Evolutionary conservation across 768 basidiomycete species (phyloP).

Genomic region (Coprinopsis sp.): DNA sequence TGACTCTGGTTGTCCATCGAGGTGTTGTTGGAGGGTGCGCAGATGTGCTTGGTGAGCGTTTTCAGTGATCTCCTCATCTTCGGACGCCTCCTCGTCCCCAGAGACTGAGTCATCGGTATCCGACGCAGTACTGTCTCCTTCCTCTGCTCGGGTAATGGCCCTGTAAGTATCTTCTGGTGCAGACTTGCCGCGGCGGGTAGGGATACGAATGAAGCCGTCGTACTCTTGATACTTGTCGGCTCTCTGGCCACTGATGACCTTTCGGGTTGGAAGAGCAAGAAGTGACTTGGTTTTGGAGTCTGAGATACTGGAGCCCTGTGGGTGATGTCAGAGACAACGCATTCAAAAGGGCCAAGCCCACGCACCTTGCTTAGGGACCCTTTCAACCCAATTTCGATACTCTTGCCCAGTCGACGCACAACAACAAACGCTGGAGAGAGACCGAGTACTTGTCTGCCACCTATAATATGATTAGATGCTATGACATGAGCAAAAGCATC

Average conservation of each 20-base stretch:
- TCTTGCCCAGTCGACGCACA: constrained; percentile 40
- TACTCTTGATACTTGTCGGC: constrained; percentile 51
- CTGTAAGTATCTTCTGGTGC: constrained; percentile 42
- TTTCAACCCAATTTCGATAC: constrained; percentile 52
- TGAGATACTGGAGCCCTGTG: constrained; percentile 47
- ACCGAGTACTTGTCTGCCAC: constrained; percentile 61
- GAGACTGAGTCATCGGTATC: constrained; percentile 34
- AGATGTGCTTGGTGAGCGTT: constrained; percentile 57
- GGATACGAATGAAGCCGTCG: constrained; percentile 63
- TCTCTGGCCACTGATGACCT: constrained; percentile 35
- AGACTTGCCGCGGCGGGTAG: constrained; percentile 32
- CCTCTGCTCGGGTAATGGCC: constrained; percentile 35
- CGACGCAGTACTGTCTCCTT: constrained; percentile 18
- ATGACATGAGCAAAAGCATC: constrained; percentile 10
- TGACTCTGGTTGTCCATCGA: constrained; percentile 48
- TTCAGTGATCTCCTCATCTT: constrained; percentile 22
- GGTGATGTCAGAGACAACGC: constrained; percentile 6
- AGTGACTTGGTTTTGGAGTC: constrained; percentile 53
- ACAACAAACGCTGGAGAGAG: constrained; percentile 47
- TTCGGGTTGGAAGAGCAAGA: constrained; percentile 48
- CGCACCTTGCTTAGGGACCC: constrained; percentile 34
- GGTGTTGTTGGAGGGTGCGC: constrained; percentile 51
- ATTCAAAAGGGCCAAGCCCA: constrained; percentile 1
- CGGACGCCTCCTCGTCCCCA: constrained; percentile 30
- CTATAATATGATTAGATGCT: constrained; percentile 51